Evolutionary conservation across 1,284 basidiomycete species (phyloP), one percentile per base, ranked within the genome.

Genomic region (Rhodotorula sp.): DNA sequence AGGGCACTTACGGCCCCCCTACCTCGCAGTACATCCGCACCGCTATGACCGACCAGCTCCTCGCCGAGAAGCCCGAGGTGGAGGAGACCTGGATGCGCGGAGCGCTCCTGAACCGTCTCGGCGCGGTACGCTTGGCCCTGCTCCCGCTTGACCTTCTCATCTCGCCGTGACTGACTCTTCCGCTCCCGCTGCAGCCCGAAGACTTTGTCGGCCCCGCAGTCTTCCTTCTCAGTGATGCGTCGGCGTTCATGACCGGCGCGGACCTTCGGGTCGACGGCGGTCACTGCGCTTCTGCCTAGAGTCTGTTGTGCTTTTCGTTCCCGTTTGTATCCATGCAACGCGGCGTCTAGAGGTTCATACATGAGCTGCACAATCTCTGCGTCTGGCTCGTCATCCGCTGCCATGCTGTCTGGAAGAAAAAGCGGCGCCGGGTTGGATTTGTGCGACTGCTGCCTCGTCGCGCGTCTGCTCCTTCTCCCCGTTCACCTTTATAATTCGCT

Each of bases 11-110:
- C n/a, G n/a, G n/a, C n/a, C n/a, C n/a, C 19, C 17, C 14, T 23
- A 13, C 12, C 52, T 27, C 10, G 13, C 53, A 64, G 5, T 85
- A 91, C 80, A 91, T 91, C 53, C 88, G 89, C 76, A 91, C 90
- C 17, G 78, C 78, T 13, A 75, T 81, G 67, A 81, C 80, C 2
- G 77, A 74, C 14, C 74, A 68, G 16, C 73, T 78, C 23, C 74
- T 81, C 27, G 75, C 72, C 23, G 67, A 79, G 25, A 68, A 75
- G 50, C 80, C 80, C 1, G 75, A 79, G 34, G 67, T 80, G 19
- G 66, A 77, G 21, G 74, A 79, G 52, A 72, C 75, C 42, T 81
- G 80, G 80, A 60, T 60, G 58, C 25, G 58, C 1, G 58, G 58
- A 7, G 58, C 58, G 14, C 17, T 60, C 25, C 58, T 60, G 25